These are phyloP conservation scores for Colletotrichum tabaci DNA, from an alignment of 2,329 filamentous ascomycete species.

Conservation along the genomic window DNA sequence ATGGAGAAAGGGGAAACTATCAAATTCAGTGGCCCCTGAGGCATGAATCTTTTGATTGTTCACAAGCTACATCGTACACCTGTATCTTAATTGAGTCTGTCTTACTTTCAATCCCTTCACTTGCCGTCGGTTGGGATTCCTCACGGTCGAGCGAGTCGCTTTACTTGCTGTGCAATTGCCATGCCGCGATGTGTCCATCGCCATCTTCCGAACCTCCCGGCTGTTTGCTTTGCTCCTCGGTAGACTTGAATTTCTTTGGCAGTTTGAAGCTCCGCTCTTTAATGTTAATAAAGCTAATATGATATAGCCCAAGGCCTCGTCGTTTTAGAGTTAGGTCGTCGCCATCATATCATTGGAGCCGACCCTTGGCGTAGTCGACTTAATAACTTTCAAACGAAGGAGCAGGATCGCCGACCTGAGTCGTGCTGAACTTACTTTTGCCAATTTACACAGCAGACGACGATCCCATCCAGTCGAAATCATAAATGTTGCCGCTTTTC, in stretches of 20 bases:
- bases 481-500: conserved; percentile 30
- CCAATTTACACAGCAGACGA: neutral
- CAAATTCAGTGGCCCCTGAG: conserved; percentile 14
- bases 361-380: neutral
- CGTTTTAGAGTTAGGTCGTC: conserved; percentile 14
- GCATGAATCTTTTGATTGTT: conserved; percentile 31
- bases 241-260: too few relatives aligned
- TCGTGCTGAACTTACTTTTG: conserved; percentile 12
- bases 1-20: conserved; percentile 9
- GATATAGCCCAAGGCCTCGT: neutral
- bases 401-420: conserved; percentile 7
- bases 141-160: too few relatives aligned
- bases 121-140: too few relatives aligned
- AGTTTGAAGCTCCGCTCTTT: neutral
- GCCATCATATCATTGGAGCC: neutral
- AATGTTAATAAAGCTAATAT: neutral
- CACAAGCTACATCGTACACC: neutral
- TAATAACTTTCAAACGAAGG: conserved; percentile 30
- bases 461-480: neutral
- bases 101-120: too few relatives aligned
- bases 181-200: neutral
- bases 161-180: neutral
- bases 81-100: neutral
- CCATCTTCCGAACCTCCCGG: conserved; percentile 17
- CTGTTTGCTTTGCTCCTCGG: neutral